These are phyloP conservation scores for Pleurotus giganteus DNA, from an alignment of 768 basidiomycete genomes.

Conservation along the genomic window DNA sequence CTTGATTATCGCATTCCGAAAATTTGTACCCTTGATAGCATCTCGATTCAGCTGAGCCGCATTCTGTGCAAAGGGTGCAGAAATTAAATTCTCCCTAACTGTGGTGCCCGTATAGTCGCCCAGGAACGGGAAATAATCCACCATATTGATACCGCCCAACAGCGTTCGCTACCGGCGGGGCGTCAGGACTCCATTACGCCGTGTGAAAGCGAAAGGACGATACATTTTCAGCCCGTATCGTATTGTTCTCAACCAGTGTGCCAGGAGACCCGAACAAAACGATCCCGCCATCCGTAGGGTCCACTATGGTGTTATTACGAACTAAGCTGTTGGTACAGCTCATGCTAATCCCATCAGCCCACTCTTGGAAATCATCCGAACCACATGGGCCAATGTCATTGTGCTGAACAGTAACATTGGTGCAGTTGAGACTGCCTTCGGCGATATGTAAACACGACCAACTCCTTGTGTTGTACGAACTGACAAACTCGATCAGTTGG, in stretches of 20 bases:
- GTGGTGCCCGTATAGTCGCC: slow-evolving; percentile 66
- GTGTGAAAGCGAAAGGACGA: background rate
- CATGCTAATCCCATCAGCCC: slow-evolving; percentile 83
- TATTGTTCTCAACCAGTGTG: slow-evolving; percentile 71
- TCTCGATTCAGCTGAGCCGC: slow-evolving; percentile 26
- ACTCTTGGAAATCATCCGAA: slow-evolving; percentile 58
- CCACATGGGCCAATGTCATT: slow-evolving; percentile 86
- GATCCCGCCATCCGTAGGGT: slow-evolving; percentile 78
- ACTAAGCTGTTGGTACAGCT: slow-evolving; percentile 62
- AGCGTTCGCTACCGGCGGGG: slow-evolving; percentile 50
- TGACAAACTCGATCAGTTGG: slow-evolving; percentile 77
- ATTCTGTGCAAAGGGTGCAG: slow-evolving; percentile 66
- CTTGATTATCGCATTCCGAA: slow-evolving; percentile 68
- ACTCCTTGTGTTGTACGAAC: slow-evolving; percentile 70
- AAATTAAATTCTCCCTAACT: slow-evolving; percentile 63
- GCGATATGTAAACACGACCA: slow-evolving; percentile 83
- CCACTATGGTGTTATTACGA: slow-evolving; percentile 66
- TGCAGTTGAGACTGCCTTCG: slow-evolving; percentile 67
- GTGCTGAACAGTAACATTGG: slow-evolving; percentile 64
- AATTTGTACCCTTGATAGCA: slow-evolving; percentile 52
- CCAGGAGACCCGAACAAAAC: slow-evolving; percentile 78
- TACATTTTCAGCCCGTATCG: slow-evolving; percentile 69
- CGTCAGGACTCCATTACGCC: slow-evolving; percentile 6
- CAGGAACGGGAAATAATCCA: slow-evolving; percentile 65
- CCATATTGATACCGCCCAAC: slow-evolving; percentile 77